Base-by-base conservation (phyloP, 2,329 filamentous ascomycete genomes). In the Diplodia intermedia region DNA sequence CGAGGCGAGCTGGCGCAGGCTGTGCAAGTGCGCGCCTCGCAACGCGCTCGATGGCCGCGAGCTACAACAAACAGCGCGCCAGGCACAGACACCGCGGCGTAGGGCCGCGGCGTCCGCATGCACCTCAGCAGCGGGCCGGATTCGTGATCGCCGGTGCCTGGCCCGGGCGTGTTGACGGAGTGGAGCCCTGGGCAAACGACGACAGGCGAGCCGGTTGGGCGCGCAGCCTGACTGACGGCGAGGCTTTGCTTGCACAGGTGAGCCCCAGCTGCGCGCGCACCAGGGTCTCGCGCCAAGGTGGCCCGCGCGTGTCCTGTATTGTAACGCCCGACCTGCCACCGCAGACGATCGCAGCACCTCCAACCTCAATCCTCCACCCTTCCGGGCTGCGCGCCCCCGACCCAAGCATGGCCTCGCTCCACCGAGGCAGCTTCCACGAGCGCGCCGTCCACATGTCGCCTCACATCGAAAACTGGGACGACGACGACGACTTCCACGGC, bases 401-500 rank as follows among this genome's bases (percentile, higher is more conserved):
- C 71, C 61, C 69, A 65, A 50, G 71, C 69, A 70, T 74, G 70
- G 71, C 73, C 72, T 76, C 75, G 72, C 74, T 70, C 70, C 73
- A 73, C 73, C 73, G 69, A 65, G 74, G 77, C 74, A 77, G 75
- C 72, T 79, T 79, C 72, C 76, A 76, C 66, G 73, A 75, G 75
- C 77, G 78, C 74, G 77, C 78, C 71, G 75, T 74, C 66, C 50
- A 65, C 54, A 62, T 62, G 84, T 86, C 87, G 57, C 85, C 88
- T 69, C 81, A 83, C 20, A 85, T 94, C 71, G 92, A 94, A 79
- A 89, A 87, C 79, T 95, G 83, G 83, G 83, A 85, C 77, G 82
- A 85, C 72, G 81, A 83, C 68, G 77, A 74, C 73, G 83, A 85
- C 75, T 82, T 85, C 69, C 77, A 83, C 69, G 81, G 91, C 88